phyloP scores from a whole-genome alignment of 305 asterid species.

The Fraxinus latifolia region DNA sequence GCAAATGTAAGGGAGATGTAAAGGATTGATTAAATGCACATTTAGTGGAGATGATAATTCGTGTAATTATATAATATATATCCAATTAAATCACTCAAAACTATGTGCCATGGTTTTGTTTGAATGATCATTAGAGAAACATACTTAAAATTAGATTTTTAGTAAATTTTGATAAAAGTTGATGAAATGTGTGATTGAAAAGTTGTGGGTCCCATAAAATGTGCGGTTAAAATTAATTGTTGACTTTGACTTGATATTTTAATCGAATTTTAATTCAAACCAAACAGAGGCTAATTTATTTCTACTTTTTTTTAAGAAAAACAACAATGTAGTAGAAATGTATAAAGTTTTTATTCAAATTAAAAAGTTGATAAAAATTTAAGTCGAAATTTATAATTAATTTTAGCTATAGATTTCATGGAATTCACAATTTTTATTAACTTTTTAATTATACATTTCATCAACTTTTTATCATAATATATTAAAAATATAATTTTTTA shows the following conservation, averaged over 20 bases:
- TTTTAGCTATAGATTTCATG: not conserved
- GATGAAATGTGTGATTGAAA: too few species aligned
- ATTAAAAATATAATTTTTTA: too few species aligned
- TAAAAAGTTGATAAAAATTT: not conserved
- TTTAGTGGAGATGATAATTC: not conserved
- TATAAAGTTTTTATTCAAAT: not conserved
- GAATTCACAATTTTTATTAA: not conserved
- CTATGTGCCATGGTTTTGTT: not conserved
- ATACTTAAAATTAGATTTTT: too few species aligned
- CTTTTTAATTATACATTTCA: not conserved
- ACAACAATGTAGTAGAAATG: not conserved
- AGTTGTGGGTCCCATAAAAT: too few species aligned
- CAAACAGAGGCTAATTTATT: not conserved
- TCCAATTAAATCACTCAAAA: not conserved
- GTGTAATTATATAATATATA: not conserved
- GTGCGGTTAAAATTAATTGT: too few species aligned
- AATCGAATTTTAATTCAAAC: too few species aligned
- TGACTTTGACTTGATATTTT: too few species aligned
- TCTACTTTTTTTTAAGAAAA: not conserved
- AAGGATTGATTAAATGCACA: not conserved
- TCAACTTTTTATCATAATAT: not conserved
- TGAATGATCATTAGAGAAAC: not conserved
- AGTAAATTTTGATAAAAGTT: too few species aligned
- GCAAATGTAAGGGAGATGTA: not conserved
- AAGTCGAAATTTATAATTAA: not conserved